Base-by-base conservation (phyloP, 2,329 filamentous ascomycete species). In the Aspergillus sp. region DNA sequence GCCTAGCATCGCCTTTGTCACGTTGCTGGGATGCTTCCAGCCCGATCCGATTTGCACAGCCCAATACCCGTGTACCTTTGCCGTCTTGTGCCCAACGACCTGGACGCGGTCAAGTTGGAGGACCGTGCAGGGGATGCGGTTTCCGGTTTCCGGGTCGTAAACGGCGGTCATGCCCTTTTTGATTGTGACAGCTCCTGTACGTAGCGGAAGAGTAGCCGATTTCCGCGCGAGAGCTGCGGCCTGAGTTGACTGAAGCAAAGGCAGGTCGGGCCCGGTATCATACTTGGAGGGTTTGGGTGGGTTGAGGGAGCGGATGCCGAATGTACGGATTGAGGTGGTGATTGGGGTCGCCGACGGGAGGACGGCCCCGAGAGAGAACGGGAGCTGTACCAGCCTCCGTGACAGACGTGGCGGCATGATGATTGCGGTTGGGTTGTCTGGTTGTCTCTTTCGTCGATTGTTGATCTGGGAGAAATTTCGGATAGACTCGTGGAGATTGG, bases 111-210 rank as follows among this genome's bases (percentile, higher is more conserved):
- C 95, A 71, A 99, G 84, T 81, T 98, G 93, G 60, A 99, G 85
- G 57, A 99, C 90, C 15, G 95, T 99, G 82, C 93, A 97, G 22
- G 93, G 85, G 61, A 89, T 90, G 66, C 94, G 89, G 66, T 85
- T 85, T 69, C 91, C 91, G 28, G 91, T 91, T 70, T 88, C 86
- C 0, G 85, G 79, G 73, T 93, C 89, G 84, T 91, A 98, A 67
- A 97, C 80, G 63, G 91, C 93, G 48, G 93, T 96, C 91, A 99
- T 98, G 77, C 95, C 95, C 81, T 93, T 94, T 81, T 99, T 99
- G 75, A 89, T 85, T 13, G 91, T 93, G 51, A 99, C 84, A 8
- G 92, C 89, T 31, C 95, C 95, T 2, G 93, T 89, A 30, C 95
- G 90, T 47, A 86, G 80, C 7, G 88, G 87, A 11, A 87, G 82